Evolutionary conservation across 176 grass and related monocot species (phyloP).

Genomic region (Carex myosuroides): DNA sequence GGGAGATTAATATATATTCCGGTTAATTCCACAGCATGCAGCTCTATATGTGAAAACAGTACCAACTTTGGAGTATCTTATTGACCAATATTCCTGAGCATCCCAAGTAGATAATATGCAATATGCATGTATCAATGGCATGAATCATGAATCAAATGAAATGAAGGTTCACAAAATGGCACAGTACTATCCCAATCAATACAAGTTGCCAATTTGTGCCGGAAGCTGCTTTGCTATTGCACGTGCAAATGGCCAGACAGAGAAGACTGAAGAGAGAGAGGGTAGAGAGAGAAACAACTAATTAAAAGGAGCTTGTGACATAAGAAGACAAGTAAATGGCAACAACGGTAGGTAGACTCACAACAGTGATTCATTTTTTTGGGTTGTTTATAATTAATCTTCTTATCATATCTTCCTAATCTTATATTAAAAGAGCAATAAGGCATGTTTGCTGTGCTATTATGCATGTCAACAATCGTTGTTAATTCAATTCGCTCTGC

Average conservation of each 20-base stretch:
- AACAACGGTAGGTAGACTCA: conserved; percentile 22
- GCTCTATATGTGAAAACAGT: not conserved
- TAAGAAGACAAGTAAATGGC: conserved; percentile 47
- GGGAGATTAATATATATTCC: too few relatives aligned
- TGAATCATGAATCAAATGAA: not conserved
- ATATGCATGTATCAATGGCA: not conserved
- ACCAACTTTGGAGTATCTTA: not conserved
- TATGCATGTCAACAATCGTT: too few relatives aligned
- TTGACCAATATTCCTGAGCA: not conserved
- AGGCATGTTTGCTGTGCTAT: not conserved
- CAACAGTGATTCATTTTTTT: not conserved
- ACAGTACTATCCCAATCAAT: not conserved
- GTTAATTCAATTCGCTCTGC: too few relatives aligned
- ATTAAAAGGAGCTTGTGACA: conserved; percentile 51
- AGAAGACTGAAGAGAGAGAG: not conserved
- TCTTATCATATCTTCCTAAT: not conserved
- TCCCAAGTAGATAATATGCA: not conserved
- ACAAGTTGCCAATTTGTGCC: not conserved
- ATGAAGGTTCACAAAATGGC: conserved; percentile 11
- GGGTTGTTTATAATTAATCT: not conserved
- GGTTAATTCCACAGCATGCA: too few relatives aligned
- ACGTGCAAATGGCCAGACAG: not conserved
- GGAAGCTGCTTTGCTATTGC: not conserved
- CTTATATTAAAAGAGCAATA: not conserved
- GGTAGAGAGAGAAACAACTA: conserved; percentile 13